A percentile compares a stretch with the other conserved stretches of the same genome.
Conservation (phyloP, 2,329 filamentous ascomycete genomes). For the Botrytis fabae region DNA sequence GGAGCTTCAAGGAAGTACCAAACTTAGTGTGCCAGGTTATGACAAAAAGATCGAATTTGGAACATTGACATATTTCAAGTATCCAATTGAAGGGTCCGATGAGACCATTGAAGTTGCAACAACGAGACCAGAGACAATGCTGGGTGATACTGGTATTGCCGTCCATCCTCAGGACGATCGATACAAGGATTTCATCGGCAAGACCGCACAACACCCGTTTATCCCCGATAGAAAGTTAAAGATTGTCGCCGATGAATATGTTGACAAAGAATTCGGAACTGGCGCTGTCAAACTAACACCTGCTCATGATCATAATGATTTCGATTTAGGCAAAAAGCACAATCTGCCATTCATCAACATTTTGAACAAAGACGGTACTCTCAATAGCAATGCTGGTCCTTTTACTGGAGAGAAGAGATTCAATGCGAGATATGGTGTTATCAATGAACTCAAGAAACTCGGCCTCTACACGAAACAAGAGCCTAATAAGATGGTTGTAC, state of each 20-base stretch:
- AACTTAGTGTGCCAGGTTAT: background rate
- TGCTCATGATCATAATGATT: slow-evolving; percentile 1
- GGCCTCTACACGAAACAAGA: background rate
- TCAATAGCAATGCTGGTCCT: background rate
- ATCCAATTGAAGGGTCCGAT: background rate
- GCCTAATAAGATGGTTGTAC: background rate
- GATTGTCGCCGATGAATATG: background rate
- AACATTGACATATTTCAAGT: slow-evolving; percentile 3
- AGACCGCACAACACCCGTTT: background rate
- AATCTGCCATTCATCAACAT: background rate
- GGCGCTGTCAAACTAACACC: background rate
- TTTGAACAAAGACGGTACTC: background rate
- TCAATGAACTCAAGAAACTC: background rate
- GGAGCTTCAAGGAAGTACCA: background rate
- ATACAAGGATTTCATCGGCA: background rate
- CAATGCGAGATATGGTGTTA: background rate
- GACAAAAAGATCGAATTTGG: background rate
- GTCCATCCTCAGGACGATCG: background rate
- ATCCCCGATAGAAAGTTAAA: background rate
- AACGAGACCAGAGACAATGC: background rate
- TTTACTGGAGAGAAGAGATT: background rate
- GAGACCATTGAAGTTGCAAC: background rate
- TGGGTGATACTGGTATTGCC: background rate
- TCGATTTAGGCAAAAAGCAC: background rate
- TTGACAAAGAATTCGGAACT: background rate